These are phyloP conservation scores for Pouteria glomerata DNA, from an alignment of 148 eudicot genomes.

Conservation along the genomic window DNA sequence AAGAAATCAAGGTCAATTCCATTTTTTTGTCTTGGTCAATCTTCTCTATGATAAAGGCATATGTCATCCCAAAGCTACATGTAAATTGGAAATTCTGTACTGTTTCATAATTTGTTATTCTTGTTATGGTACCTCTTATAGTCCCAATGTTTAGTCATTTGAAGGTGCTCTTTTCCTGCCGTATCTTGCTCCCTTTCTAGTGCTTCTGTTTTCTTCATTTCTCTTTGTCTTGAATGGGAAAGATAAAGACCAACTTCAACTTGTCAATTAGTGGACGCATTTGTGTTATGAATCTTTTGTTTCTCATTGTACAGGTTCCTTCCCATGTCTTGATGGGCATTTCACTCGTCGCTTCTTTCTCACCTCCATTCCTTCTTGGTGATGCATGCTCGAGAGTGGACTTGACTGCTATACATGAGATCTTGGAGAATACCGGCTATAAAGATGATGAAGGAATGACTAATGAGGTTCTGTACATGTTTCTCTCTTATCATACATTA, in stretches of 20 bases:
- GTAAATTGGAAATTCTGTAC: not conserved
- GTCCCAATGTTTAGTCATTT: not conserved
- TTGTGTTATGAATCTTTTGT: not conserved
- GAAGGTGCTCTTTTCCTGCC: not conserved
- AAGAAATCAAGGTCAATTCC: slow-evolving; percentile 53
- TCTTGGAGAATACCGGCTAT: slow-evolving; percentile 53
- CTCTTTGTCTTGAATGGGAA: not conserved
- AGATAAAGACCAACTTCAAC: not conserved
- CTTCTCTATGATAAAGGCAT: not conserved
- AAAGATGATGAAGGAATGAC: slow-evolving; percentile 63
- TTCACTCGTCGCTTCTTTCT: slow-evolving; percentile 34
- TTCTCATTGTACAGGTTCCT: slow-evolving; percentile 36
- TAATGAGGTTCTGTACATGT: slow-evolving; percentile 39
- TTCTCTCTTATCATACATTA: not conserved
- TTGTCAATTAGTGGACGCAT: not conserved
- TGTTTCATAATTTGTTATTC: not conserved
- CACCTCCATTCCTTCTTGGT: slow-evolving; percentile 47
- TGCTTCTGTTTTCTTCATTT: not conserved
- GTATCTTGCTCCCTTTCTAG: not conserved
- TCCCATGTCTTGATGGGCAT: slow-evolving; percentile 65
- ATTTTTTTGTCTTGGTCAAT: not conserved
- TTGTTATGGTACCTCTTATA: not conserved
- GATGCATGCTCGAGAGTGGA: slow-evolving; percentile 62
- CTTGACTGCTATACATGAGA: too few relatives aligned
- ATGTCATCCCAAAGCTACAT: too few relatives aligned